A percentile compares a stretch with the other conserved stretches of the same genome.
These are phyloP conservation scores for Umbelopsis ramanniana DNA, from an alignment of 192 early-diverging fungal species.

Conservation along the genomic window DNA sequence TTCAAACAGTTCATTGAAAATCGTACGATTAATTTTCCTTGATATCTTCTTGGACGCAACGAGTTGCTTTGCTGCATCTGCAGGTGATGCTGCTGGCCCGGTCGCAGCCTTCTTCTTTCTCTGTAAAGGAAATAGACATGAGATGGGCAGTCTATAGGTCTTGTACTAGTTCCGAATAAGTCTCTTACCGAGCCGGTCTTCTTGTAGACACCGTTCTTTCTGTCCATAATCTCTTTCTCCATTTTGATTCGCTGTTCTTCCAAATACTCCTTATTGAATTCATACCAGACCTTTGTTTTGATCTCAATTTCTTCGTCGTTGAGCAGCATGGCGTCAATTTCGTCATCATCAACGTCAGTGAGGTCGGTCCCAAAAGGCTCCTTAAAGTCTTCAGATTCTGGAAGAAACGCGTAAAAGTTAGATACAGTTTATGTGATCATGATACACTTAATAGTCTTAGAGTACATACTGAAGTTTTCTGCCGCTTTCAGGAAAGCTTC, in stretches of 20 bases:
- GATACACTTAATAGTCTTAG: background rate
- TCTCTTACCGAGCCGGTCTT: conserved; percentile 35
- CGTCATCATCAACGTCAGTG: conserved; percentile 76
- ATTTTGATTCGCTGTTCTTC: conserved; percentile 43
- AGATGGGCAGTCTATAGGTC: background rate
- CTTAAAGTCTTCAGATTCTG: background rate
- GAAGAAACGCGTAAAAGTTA: background rate
- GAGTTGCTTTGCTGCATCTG: conserved; percentile 81
- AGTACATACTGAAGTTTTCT: background rate
- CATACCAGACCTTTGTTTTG: conserved; percentile 87
- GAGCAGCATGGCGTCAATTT: conserved; percentile 70
- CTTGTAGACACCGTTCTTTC: conserved; percentile 48
- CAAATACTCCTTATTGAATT: conserved; percentile 86
- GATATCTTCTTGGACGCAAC: conserved; percentile 76
- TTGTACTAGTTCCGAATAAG: background rate
- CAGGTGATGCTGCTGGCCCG: conserved; percentile 57
- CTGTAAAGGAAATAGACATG: background rate
- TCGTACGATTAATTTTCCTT: conserved; percentile 90
- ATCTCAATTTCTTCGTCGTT: conserved; percentile 76
- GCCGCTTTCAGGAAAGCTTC: background rate
- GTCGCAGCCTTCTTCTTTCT: background rate
- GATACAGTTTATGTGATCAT: background rate
- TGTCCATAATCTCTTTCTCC: conserved; percentile 38
- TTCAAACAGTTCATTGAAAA: conserved; percentile 75
- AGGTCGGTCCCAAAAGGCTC: conserved; percentile 22